A percentile compares a stretch with the other conserved stretches of the same genome.
Evolutionary conservation across 176 grass and related monocot genomes (phyloP).

Genomic region (Miscanthus lutarioriparius): DNA sequence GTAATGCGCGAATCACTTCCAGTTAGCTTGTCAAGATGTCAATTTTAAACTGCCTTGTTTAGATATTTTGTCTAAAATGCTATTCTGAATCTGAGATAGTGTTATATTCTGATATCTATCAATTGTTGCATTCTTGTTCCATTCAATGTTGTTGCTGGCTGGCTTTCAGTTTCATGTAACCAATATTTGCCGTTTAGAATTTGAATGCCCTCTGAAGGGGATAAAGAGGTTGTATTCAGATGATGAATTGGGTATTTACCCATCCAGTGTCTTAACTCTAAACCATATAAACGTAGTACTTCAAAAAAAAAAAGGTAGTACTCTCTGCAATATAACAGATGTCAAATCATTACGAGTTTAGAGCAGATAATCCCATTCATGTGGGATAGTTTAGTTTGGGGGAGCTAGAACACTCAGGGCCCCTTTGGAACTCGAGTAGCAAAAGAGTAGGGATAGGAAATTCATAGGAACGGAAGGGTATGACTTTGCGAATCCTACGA

Average conservation of each 20-base stretch:
- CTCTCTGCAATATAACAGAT: too few species aligned
- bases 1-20: neutral
- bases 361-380: too few species aligned
- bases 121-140: neutral
- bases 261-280: too few species aligned
- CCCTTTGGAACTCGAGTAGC: too few species aligned
- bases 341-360: too few species aligned
- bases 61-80: neutral
- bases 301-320: too few species aligned
- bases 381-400: too few species aligned
- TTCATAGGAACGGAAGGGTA: too few species aligned
- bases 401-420: too few species aligned
- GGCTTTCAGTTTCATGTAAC: neutral
- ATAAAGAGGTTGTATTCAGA: neutral
- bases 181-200: neutral
- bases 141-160: neutral
- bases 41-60: conserved; percentile 20
- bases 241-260: neutral
- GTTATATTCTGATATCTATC: neutral
- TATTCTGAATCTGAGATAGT: conserved; percentile 2
- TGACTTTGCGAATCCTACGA: too few species aligned
- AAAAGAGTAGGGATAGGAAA: too few species aligned
- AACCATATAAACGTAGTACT: too few species aligned
- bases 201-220: neutral
- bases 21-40: conserved; percentile 3